Percentiles rank a stretch among this genome's conserved stretches.
Conservation (phyloP, 495 filamentous ascomycete species). For the Friedmanniomyces simplex region DNA sequence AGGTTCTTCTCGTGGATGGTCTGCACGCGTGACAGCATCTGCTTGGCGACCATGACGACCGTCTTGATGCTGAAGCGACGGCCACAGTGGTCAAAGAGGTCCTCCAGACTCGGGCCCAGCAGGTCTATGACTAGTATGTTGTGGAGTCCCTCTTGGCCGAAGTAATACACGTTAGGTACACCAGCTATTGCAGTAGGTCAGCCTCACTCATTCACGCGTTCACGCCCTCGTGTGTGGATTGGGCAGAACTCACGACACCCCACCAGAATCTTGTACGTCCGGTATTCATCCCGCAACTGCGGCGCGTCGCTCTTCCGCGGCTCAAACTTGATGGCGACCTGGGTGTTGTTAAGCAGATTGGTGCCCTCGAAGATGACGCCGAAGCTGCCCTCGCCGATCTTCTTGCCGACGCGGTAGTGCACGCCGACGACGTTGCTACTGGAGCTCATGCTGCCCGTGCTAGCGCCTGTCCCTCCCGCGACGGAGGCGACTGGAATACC, state of each 20-base stretch:
- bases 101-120: slow-evolving; percentile 89
- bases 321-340: slow-evolving; percentile 99
- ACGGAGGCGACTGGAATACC: neutral
- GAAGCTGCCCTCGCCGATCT: slow-evolving; percentile 98
- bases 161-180: slow-evolving; percentile 99
- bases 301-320: slow-evolving; percentile 97
- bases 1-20: slow-evolving; percentile 99
- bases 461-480: neutral
- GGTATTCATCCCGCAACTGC: slow-evolving; percentile 95
- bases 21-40: slow-evolving; percentile 98
- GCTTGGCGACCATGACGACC: slow-evolving; percentile 98
- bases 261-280: slow-evolving; percentile 98
- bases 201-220: neutral
- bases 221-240: neutral
- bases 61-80: slow-evolving; percentile 94
- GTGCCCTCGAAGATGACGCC: slow-evolving; percentile 99
- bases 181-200: slow-evolving; percentile 50
- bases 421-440: slow-evolving; percentile 98
- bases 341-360: slow-evolving; percentile 97
- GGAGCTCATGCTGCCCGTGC: slow-evolving; percentile 52
- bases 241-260: slow-evolving; percentile 77
- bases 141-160: slow-evolving; percentile 96
- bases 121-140: slow-evolving; percentile 99
- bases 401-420: slow-evolving; percentile 98
- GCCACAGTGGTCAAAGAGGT: slow-evolving; percentile 97